Conservation (phyloP, 192 early-diverging fungal genomes). For the Coemansia sp. region DNA sequence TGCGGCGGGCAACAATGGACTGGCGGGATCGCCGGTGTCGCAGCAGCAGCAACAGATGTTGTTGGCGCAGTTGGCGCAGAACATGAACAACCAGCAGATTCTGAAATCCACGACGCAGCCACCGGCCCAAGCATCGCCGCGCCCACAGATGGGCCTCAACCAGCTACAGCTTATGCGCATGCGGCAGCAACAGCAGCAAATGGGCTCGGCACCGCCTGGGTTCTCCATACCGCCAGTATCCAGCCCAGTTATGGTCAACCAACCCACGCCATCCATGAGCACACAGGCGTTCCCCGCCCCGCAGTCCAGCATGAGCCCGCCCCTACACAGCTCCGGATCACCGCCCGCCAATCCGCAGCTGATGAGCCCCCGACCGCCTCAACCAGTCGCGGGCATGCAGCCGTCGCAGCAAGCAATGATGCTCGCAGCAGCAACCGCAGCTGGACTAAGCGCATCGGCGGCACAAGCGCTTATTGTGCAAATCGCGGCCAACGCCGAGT, state of each 20-base stretch:
- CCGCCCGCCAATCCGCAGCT: not conserved
- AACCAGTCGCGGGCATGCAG: conserved; percentile 26
- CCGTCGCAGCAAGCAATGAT: conserved; percentile 42
- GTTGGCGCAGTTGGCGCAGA: conserved; percentile 38
- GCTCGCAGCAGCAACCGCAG: conserved; percentile 37
- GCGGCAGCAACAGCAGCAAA: conserved; percentile 37
- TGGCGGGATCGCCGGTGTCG: not conserved
- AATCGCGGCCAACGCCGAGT: conserved; percentile 30
- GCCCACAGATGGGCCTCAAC: conserved; percentile 24
- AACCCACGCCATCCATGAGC: not conserved
- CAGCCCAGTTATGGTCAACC: conserved; percentile 24
- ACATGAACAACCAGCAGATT: conserved; percentile 39
- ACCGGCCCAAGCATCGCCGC: conserved; percentile 13
- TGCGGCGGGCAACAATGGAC: conserved; percentile 5
- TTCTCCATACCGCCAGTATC: conserved; percentile 1
- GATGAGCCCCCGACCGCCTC: conserved; percentile 3
- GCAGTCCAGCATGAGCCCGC: not conserved
- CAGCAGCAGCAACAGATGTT: conserved; percentile 26
- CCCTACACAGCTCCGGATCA: not conserved
- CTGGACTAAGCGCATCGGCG: conserved; percentile 29
- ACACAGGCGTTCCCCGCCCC: not conserved
- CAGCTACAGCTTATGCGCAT: conserved; percentile 41
- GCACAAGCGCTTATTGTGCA: conserved; percentile 45
- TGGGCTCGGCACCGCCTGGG: not conserved
- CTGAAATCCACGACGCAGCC: conserved; percentile 7